phyloP scores from a whole-genome alignment of 345 rosid genomes.

The Xanthoceras sorbifolium region DNA sequence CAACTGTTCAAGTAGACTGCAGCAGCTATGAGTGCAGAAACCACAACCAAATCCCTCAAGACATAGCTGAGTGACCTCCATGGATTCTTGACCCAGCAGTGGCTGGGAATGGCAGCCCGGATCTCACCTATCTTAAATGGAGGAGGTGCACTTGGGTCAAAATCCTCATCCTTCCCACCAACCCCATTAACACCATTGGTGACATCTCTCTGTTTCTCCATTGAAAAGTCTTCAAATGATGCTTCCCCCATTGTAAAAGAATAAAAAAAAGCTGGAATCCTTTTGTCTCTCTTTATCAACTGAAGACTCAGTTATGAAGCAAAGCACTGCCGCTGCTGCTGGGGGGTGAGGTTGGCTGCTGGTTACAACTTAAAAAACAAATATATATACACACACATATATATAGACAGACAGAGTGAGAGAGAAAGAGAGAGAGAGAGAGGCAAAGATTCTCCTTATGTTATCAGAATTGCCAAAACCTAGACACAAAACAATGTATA shows the following conservation, averaged over 20 bases:
- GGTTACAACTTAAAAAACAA: background rate
- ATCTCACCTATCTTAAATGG: conserved; percentile 68
- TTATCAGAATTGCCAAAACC: background rate
- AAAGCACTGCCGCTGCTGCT: background rate
- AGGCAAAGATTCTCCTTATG: background rate
- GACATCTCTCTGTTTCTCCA: background rate
- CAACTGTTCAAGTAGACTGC: conserved; percentile 52
- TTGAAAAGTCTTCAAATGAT: background rate
- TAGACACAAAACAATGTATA: background rate
- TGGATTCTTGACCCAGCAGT: conserved; percentile 74
- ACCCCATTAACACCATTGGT: background rate
- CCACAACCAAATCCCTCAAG: conserved; percentile 54
- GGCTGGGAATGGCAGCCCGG: conserved; percentile 73
- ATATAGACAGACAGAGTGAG: background rate
- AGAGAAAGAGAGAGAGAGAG: background rate
- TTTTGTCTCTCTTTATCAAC: background rate
- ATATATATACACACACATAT: too few species aligned
- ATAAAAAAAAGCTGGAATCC: background rate
- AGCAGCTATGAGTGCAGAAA: conserved; percentile 45
- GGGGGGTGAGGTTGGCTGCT: background rate
- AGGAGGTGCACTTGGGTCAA: conserved; percentile 66
- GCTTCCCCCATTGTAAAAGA: background rate
- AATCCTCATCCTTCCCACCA: conserved; percentile 15
- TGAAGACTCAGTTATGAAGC: background rate
- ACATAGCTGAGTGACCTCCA: conserved; percentile 72